Conservation (phyloP, 1,139 yeast genomes). For the Yamadazyma triangularis region DNA sequence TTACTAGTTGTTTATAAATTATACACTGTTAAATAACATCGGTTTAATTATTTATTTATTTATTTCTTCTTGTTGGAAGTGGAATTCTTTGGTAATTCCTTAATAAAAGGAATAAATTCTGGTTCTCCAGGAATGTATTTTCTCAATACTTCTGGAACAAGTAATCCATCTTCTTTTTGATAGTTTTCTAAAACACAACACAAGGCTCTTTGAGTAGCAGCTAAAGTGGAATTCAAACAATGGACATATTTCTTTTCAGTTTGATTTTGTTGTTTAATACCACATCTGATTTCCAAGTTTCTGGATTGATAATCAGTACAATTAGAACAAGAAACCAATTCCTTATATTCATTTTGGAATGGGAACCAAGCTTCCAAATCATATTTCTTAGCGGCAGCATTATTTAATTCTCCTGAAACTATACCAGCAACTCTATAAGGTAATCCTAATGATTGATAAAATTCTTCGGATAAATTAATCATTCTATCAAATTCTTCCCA, state of each 20-base stretch:
- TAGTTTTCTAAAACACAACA: constrained; percentile 97
- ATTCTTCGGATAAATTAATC: constrained; percentile 89
- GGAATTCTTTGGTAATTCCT: constrained; percentile 91
- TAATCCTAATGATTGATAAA: constrained; percentile 84
- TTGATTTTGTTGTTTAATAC: constrained; percentile 93
- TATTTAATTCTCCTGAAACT: constrained; percentile 97
- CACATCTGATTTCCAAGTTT: constrained; percentile 97
- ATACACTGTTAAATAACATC: too few species aligned
- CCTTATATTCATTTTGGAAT: constrained; percentile 97
- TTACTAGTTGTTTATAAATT: too few species aligned
- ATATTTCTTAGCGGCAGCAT: constrained; percentile 98
- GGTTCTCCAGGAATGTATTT: constrained; percentile 98
- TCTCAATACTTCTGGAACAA: constrained; percentile 91
- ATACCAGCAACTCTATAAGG: constrained; percentile 98
- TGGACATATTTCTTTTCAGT: constrained; percentile 97
- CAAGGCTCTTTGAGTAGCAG: constrained; percentile 98
- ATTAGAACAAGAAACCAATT: constrained; percentile 95
- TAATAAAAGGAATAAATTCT: constrained; percentile 84
- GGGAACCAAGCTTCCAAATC: constrained; percentile 99
- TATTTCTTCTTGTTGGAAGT: constrained; percentile 73
- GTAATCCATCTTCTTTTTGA: constrained; percentile 93
- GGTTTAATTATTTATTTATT: too few species aligned
- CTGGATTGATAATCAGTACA: constrained; percentile 99
- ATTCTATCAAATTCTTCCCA: constrained; percentile 96
- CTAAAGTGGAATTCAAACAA: constrained; percentile 93